Percentiles rank a stretch among this genome's conserved stretches.
Evolutionary conservation across 139 green algal species (phyloP).

Genomic region (Zygnema cylindricum): DNA sequence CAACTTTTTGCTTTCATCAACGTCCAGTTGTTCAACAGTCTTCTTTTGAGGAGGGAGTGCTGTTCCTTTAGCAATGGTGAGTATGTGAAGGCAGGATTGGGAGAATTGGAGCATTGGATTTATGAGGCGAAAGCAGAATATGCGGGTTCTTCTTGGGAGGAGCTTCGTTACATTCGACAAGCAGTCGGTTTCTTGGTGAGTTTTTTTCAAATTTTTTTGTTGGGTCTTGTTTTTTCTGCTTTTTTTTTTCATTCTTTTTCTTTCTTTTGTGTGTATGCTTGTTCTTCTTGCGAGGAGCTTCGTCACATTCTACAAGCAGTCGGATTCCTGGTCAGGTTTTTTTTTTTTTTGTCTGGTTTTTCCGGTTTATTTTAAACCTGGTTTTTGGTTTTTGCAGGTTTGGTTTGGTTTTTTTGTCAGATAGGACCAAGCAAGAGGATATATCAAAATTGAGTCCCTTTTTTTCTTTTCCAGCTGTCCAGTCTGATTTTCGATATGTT

Average conservation of each 20-base stretch:
- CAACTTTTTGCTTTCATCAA: constrained; percentile 95
- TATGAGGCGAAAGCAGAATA: constrained; percentile 74
- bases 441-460: no score
- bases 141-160: constrained; percentile 88
- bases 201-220: no score
- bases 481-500: no score
- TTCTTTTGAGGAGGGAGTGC: constrained; percentile 98
- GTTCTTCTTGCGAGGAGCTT: constrained; percentile 83
- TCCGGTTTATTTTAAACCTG: no score
- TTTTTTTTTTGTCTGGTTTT: no score
- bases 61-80: constrained; percentile 99
- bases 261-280: constrained; percentile 5
- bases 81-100: constrained; percentile 96
- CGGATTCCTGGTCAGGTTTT: constrained; percentile 86
- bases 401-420: no score
- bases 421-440: no score
- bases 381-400: no score
- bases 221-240: no score
- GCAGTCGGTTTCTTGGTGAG: constrained; percentile 89
- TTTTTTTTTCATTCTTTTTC: no score
- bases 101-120: constrained; percentile 94
- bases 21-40: constrained; percentile 97
- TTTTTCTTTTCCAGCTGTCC: no score
- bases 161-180: constrained; percentile 93
- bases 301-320: constrained; percentile 91